A percentile compares a stretch with the other conserved stretches of the same genome.
These are phyloP conservation scores for Wickerhamomyces ciferrii DNA, from an alignment of 805 yeast species.

Conservation along the genomic window DNA sequence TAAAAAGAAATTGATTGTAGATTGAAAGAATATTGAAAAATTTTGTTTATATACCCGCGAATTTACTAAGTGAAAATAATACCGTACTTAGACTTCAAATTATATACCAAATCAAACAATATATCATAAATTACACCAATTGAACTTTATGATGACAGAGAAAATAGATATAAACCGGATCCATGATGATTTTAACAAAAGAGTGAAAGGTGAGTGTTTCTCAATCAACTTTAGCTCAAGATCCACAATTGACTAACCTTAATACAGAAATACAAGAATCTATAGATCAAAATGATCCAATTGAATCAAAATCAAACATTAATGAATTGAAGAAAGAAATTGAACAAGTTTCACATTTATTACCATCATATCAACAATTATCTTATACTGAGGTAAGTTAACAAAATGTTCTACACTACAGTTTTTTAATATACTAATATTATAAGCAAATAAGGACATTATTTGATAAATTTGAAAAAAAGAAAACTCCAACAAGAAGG, in stretches of 20 bases:
- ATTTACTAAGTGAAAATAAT: too few species aligned
- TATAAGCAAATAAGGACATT: constrained; percentile 3
- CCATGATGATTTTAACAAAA: constrained; percentile 4
- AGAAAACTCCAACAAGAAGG: constrained; percentile 3
- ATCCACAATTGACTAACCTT: neutral
- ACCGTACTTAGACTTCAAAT: too few species aligned
- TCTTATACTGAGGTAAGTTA: constrained; percentile 11
- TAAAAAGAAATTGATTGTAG: too few species aligned
- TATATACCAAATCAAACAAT: too few species aligned
- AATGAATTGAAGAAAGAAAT: constrained; percentile 8
- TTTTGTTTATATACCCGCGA: too few species aligned
- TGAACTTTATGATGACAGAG: neutral
- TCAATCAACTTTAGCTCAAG: neutral
- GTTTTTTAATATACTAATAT: neutral
- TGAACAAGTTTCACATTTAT: constrained; percentile 11
- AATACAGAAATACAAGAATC: neutral
- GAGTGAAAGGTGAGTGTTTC: constrained; percentile 5
- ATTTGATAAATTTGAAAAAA: constrained; percentile 1
- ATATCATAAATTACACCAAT: neutral
- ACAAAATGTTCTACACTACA: neutral
- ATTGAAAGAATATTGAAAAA: too few species aligned
- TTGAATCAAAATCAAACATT: neutral
- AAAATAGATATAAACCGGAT: constrained; percentile 1
- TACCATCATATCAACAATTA: constrained; percentile 17
- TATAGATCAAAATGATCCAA: neutral